These are phyloP conservation scores for Williopsis jadinii DNA, from an alignment of 1,139 yeast genomes.

Conservation along the genomic window DNA sequence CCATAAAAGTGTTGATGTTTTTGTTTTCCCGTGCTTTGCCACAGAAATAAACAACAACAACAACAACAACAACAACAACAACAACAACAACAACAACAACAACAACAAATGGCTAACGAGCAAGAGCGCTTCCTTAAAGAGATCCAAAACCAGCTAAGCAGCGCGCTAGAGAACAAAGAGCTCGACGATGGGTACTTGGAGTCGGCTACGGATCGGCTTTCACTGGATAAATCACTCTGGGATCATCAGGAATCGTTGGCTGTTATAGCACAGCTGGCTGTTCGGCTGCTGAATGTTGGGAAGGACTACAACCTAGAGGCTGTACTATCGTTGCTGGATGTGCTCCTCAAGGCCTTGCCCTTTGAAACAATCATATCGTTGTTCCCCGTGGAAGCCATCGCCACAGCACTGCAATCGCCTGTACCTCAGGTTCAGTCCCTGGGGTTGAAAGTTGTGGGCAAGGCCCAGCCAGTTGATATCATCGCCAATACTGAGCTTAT, in stretches of 20 bases:
- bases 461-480: slow-evolving; percentile 28
- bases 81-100: neutral
- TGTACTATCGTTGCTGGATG: slow-evolving; percentile 23
- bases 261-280: slow-evolving; percentile 8
- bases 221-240: slow-evolving; percentile 10
- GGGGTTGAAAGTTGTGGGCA: slow-evolving; percentile 26
- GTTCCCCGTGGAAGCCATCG: slow-evolving; percentile 24
- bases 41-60: too few species aligned
- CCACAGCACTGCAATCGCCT: slow-evolving; percentile 24
- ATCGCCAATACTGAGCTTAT: slow-evolving; percentile 25
- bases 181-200: slow-evolving; percentile 6
- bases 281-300: slow-evolving; percentile 5
- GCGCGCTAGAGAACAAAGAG: neutral
- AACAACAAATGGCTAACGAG: neutral
- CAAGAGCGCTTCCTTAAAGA: neutral
- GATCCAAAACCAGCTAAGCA: slow-evolving; percentile 2
- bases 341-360: slow-evolving; percentile 19
- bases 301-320: slow-evolving; percentile 19
- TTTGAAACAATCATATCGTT: slow-evolving; percentile 25
- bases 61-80: neutral
- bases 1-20: too few species aligned
- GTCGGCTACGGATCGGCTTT: slow-evolving; percentile 4
- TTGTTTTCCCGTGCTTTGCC: too few species aligned
- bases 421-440: slow-evolving; percentile 21
- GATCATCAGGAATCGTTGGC: slow-evolving; percentile 2